Evolutionary conservation across 176 grass and related monocot genomes (phyloP).

Genomic region (Avena atlantica): DNA sequence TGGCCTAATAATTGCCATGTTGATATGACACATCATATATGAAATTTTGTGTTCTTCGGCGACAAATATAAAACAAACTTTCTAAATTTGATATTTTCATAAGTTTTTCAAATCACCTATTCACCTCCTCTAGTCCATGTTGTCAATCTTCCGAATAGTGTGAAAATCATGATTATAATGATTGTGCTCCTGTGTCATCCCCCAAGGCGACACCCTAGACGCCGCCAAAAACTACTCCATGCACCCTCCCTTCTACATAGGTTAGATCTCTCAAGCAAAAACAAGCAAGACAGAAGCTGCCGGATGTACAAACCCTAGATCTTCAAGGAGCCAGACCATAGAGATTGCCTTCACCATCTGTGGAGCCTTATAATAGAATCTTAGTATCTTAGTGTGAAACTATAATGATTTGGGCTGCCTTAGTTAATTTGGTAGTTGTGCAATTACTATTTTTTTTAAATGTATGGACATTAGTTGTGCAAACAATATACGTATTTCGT

Average conservation of each 20-base stretch:
- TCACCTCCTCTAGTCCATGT: neutral
- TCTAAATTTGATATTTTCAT: neutral
- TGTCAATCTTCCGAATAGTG: neutral
- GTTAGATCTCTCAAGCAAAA: neutral
- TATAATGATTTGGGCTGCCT: neutral
- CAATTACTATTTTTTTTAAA: neutral
- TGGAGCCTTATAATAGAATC: neutral
- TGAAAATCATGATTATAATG: neutral
- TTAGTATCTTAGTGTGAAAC: neutral
- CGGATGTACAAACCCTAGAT: neutral
- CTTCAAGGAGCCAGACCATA: neutral
- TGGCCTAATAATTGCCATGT: slow-evolving; percentile 37
- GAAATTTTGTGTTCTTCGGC: neutral
- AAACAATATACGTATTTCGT: neutral
- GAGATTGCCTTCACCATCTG: neutral
- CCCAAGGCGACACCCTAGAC: too few relatives aligned
- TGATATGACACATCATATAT: neutral
- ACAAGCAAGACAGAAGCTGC: too few relatives aligned
- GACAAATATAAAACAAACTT: neutral
- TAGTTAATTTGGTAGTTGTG: neutral
- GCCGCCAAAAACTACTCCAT: too few relatives aligned
- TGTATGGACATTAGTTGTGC: neutral
- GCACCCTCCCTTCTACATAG: neutral
- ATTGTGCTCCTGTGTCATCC: neutral
- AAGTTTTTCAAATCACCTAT: neutral